Evolutionary conservation across 257 asterid genomes (phyloP), one percentile per base, ranked within the genome.

Genomic region (Perilla frutescens): DNA sequence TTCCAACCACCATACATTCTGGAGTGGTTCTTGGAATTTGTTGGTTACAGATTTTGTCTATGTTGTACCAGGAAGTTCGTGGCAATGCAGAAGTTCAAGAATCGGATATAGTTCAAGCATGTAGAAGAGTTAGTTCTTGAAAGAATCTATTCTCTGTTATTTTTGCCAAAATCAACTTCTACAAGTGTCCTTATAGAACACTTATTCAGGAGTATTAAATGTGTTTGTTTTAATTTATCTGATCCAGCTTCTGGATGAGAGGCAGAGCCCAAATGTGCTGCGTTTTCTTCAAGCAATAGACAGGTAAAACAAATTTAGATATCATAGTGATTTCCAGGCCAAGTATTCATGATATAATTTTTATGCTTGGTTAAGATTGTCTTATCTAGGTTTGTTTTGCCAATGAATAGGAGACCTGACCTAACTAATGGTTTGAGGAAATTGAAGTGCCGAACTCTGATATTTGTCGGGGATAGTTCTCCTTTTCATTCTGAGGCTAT

Each of bases 91-190:
- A 90, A 12, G 77, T 84, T 74, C 88, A 84, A 57, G 98, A 92
- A 75, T 90, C 96, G 11, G 98, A 90, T 77, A 92, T 92, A 67
- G 98, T 87, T 81, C 90, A 92, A 84, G 90, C 98, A 45, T 92
- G 98, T 84, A 82, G 97, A 88, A 90, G 97, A 79, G 98, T 92
- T 41, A 86, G 91, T 87, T 29, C 76, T 60, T 47, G 45, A 62
- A 7, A 59, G 71, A 70, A 69, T 77, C 39, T 68, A 41, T 9
- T 77, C 8, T 50, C 32, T 68, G 49, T 34, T 56, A 12, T 53
- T 51, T 40, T 71, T 62, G 14, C 15, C 44, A 0, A 50, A 32
- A 31, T 44, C 68, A 13, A 62, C 51, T 62, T 51, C 44, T 53
- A 44, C 29, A 59, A 36, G 32, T 12, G 62, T n/a, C 29, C 3